Conservation (phyloP, 1,284 basidiomycete genomes). For the Termitomyces sp. region DNA sequence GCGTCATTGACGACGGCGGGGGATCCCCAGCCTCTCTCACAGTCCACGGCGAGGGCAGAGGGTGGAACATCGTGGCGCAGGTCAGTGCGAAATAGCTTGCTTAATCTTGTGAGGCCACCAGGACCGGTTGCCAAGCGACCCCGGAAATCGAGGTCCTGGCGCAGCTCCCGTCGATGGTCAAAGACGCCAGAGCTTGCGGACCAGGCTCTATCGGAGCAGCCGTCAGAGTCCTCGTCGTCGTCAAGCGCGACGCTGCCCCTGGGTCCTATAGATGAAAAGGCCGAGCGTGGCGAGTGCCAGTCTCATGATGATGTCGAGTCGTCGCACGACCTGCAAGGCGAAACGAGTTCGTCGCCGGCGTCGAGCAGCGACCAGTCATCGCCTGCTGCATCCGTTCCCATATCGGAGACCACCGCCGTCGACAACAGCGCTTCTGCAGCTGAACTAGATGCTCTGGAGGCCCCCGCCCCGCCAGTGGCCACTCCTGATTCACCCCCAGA, state of each 20-base stretch:
- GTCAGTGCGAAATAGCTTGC: conserved; percentile 28
- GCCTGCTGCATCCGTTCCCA: background rate
- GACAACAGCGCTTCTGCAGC: background rate
- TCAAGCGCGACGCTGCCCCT: conserved; percentile 4
- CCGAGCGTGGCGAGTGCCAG: conserved; percentile 20
- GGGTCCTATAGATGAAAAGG: conserved; percentile 18
- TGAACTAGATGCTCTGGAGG: background rate
- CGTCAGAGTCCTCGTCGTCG: conserved; percentile 12
- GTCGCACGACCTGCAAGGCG: background rate
- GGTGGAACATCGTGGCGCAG: conserved; percentile 20
- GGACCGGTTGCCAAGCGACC: conserved; percentile 13
- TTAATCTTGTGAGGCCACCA: conserved; percentile 28
- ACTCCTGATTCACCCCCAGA: background rate
- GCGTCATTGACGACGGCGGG: conserved; percentile 2
- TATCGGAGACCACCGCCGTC: background rate
- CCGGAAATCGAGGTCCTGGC: conserved; percentile 24
- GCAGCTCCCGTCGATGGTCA: conserved; percentile 29
- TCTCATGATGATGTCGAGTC: conserved; percentile 3
- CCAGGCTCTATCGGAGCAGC: conserved; percentile 6
- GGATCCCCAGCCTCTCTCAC: conserved; percentile 1
- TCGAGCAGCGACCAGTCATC: conserved; percentile 1
- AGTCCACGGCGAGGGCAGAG: background rate
- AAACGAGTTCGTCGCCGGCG: background rate
- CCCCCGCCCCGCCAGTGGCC: background rate
- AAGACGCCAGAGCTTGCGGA: conserved; percentile 20